Percentiles rank a stretch among this genome's conserved stretches.
phyloP scores from a whole-genome alignment of 805 yeast species.

The Vanderwaltozyma verrucispora region DNA sequence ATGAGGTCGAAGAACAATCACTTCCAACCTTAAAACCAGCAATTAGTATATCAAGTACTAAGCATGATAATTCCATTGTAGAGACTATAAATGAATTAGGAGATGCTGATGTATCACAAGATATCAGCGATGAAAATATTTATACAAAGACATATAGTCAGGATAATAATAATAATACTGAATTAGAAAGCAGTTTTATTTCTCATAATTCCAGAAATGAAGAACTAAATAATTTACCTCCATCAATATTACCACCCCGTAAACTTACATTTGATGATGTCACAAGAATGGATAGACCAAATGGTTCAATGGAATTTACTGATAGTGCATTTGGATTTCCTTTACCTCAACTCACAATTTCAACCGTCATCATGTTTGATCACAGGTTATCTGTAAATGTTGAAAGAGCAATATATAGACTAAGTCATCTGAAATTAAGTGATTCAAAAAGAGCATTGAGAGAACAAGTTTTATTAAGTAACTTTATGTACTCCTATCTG shows the following conservation, averaged over 20 bases:
- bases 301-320: conserved; percentile 48
- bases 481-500: conserved; percentile 95
- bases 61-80: conserved; percentile 1
- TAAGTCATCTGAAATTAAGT: conserved; percentile 87
- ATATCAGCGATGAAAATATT: conserved; percentile 2
- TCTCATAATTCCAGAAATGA: not conserved
- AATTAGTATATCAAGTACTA: conserved; percentile 1
- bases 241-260: conserved; percentile 19
- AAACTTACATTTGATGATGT: conserved; percentile 29
- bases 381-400: conserved; percentile 89
- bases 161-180: not conserved
- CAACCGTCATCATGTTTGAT: conserved; percentile 72
- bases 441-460: conserved; percentile 85
- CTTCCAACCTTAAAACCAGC: conserved; percentile 2
- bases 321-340: conserved; percentile 88
- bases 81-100: conserved; percentile 10
- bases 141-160: not conserved
- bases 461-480: conserved; percentile 87
- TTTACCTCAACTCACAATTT: conserved; percentile 65
- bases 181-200: not conserved
- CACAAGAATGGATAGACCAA: conserved; percentile 34
- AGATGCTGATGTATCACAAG: conserved; percentile 10
- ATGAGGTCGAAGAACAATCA: not conserved
- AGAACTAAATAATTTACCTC: conserved; percentile 5
- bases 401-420: conserved; percentile 87